Evolutionary conservation across 169 alveolate species (phyloP).

Genomic region (Eimeria praecox): DNA sequence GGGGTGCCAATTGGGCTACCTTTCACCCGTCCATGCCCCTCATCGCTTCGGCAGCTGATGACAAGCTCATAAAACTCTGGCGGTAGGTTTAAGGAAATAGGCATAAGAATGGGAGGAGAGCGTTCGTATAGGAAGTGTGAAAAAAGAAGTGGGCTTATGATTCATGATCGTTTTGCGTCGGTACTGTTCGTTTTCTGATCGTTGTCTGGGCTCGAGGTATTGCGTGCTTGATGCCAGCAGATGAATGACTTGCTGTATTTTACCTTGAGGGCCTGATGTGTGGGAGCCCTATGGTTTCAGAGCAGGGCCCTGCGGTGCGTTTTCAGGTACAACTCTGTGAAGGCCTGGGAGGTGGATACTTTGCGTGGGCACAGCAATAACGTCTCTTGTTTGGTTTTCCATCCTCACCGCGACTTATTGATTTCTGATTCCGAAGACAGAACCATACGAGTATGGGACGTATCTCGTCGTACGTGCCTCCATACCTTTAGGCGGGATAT

Average conservation of each 20-base stretch:
- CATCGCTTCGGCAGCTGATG: constrained; percentile 94
- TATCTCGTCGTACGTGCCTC: constrained; percentile 92
- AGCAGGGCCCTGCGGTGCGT: background rate
- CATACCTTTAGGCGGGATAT: constrained; percentile 93
- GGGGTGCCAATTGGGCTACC: constrained; percentile 98
- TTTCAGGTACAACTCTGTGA: constrained; percentile 82
- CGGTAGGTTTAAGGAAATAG: constrained; percentile 58
- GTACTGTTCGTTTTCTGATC: background rate
- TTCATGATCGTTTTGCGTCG: background rate
- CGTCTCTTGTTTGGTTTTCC: constrained; percentile 96
- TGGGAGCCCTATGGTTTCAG: background rate
- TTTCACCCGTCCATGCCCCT: constrained; percentile 96
- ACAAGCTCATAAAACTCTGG: constrained; percentile 87
- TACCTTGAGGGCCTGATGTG: constrained; percentile 2
- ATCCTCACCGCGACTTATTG: constrained; percentile 93
- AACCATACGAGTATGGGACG: constrained; percentile 96
- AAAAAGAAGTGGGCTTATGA: background rate
- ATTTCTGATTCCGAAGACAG: constrained; percentile 96
- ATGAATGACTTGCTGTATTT: background rate
- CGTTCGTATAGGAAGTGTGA: background rate
- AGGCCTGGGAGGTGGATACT: constrained; percentile 97
- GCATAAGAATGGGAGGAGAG: background rate
- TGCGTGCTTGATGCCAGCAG: background rate
- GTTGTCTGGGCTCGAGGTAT: background rate
- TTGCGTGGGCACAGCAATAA: constrained; percentile 97